Evolutionary conservation across 2,329 filamentous ascomycete genomes (phyloP).

Genomic region (Aspergillus sclerotialis): DNA sequence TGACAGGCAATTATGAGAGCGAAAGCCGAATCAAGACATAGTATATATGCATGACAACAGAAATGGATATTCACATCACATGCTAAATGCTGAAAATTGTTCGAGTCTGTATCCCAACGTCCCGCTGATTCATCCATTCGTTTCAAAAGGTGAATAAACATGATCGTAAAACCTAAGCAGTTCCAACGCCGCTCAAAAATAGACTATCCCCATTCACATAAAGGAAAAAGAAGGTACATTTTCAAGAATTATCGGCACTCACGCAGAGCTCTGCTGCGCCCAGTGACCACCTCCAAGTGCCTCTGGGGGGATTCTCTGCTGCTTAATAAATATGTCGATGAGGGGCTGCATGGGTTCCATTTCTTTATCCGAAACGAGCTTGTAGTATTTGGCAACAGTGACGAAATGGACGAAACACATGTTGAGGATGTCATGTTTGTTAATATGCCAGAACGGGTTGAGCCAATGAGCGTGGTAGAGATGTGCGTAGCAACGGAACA

Average conservation of each 20-base stretch:
- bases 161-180: conserved; percentile 16
- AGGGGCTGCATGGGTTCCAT: conserved; percentile 93
- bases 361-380: conserved; percentile 81
- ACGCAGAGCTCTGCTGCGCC: conserved; percentile 30
- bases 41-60: conserved; percentile 13
- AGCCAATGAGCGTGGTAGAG: conserved; percentile 95
- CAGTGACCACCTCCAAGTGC: conserved; percentile 37
- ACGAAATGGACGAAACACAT: conserved; percentile 84
- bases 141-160: conserved; percentile 13
- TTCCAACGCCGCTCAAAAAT: conserved; percentile 29
- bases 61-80: conserved; percentile 23
- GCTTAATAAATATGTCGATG: conserved; percentile 84
- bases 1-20: no score
- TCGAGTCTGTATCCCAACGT: conserved; percentile 16
- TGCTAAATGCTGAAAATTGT: conserved; percentile 29
- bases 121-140: conserved; percentile 12
- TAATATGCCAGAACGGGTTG: conserved; percentile 76
- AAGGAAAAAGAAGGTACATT: conserved; percentile 8
- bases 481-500: conserved; percentile 97
- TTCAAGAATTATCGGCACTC: conserved; percentile 9
- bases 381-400: conserved; percentile 69
- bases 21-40: background rate
- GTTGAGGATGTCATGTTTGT: conserved; percentile 65
- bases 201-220: conserved; percentile 17
- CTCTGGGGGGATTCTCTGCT: conserved; percentile 76